Percentiles rank a stretch among this genome's conserved stretches.
Evolutionary conservation across 352 stramenopile species (phyloP).

Genomic region (Phytopythium delawarense): DNA sequence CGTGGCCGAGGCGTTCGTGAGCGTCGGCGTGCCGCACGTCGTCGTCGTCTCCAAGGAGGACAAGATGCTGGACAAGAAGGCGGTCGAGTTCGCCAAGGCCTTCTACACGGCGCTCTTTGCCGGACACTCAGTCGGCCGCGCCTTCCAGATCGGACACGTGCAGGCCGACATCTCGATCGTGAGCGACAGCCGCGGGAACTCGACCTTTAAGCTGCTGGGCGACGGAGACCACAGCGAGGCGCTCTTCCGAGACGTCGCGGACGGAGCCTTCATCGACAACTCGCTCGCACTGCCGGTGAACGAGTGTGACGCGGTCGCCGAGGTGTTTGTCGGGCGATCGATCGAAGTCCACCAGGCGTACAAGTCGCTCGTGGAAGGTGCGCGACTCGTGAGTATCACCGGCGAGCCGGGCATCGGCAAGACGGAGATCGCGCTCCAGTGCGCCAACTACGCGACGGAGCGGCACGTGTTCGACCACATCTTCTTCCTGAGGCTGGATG

Average conservation of each 20-base stretch:
- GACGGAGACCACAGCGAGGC: constrained; percentile 66
- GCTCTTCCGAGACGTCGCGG: constrained; percentile 59
- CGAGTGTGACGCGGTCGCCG: constrained; percentile 68
- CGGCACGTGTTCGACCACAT: constrained; percentile 66
- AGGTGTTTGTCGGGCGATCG: constrained; percentile 74
- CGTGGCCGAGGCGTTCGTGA: constrained; percentile 86
- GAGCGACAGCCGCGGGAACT: constrained; percentile 21
- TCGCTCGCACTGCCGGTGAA: constrained; percentile 52
- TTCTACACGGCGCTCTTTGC: constrained; percentile 88
- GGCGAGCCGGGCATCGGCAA: constrained; percentile 76
- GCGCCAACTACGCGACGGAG: constrained; percentile 73
- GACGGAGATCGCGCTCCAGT: constrained; percentile 74
- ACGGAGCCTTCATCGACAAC: constrained; percentile 59
- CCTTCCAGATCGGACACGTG: constrained; percentile 84
- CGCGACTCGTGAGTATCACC: constrained; percentile 68
- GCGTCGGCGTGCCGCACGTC: constrained; percentile 86
- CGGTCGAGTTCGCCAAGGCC: constrained; percentile 84
- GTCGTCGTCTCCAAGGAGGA: constrained; percentile 85
- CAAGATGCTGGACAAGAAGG: constrained; percentile 85
- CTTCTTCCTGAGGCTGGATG: constrained; percentile 60
- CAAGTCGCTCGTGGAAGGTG: constrained; percentile 73
- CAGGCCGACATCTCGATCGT: constrained; percentile 66
- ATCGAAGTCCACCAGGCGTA: constrained; percentile 78
- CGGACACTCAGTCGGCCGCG: constrained; percentile 63
- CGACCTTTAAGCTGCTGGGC: constrained; percentile 80